Percentiles rank a stretch among this genome's conserved stretches.
phyloP scores from a whole-genome alignment of 2,329 filamentous ascomycete genomes.

The Verticillium longisporum region DNA sequence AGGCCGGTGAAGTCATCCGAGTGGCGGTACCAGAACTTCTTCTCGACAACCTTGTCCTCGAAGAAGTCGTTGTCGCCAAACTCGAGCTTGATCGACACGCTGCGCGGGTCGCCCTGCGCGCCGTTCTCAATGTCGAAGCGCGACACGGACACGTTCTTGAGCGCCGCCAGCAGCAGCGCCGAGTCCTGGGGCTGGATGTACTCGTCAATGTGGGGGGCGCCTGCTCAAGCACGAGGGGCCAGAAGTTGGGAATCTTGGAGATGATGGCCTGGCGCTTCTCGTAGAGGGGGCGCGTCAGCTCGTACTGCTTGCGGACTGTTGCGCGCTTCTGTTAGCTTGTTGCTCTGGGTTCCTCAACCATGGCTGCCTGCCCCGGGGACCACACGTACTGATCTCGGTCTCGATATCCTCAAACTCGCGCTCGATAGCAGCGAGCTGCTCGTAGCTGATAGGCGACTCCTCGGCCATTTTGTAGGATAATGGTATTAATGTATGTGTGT shows the following conservation, averaged over 20 bases:
- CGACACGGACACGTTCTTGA: slow-evolving; percentile 64
- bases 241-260: slow-evolving; percentile 77
- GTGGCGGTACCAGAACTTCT: slow-evolving; percentile 84
- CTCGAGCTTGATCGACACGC: slow-evolving; percentile 68
- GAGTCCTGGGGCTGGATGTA: slow-evolving; percentile 80
- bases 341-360: slow-evolving; percentile 1
- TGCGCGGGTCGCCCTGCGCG: slow-evolving; percentile 68
- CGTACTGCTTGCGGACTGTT: slow-evolving; percentile 65
- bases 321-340: background rate
- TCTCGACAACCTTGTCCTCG: slow-evolving; percentile 69
- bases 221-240: slow-evolving; percentile 88
- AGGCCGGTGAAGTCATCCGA: slow-evolving; percentile 65
- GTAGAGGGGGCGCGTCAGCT: slow-evolving; percentile 65
- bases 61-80: slow-evolving; percentile 82
- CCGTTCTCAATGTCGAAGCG: slow-evolving; percentile 67
- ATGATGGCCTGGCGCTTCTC: slow-evolving; percentile 66
- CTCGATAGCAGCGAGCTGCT: slow-evolving; percentile 74
- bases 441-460: slow-evolving; percentile 50
- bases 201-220: slow-evolving; percentile 77
- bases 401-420: slow-evolving; percentile 79
- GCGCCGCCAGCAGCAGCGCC: slow-evolving; percentile 59
- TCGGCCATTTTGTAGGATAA: background rate
- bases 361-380: background rate
- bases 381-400: slow-evolving; percentile 67
- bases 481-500: background rate